Evolutionary conservation across 331 rosid genomes (phyloP).

Genomic region (Rhamnella rubrinervis): DNA sequence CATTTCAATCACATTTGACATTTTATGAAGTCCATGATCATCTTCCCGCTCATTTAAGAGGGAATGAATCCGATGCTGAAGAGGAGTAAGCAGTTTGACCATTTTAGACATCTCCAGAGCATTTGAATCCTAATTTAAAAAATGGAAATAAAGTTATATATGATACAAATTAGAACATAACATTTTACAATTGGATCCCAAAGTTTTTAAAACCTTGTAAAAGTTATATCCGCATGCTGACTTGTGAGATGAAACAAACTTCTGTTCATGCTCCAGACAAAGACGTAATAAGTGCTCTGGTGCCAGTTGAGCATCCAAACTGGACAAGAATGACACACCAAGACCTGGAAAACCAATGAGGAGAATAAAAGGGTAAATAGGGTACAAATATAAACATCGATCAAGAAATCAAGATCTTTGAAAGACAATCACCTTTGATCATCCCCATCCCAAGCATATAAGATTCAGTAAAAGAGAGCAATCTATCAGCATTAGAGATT

Average conservation of each 20-base stretch:
- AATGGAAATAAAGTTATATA: constrained; percentile 13
- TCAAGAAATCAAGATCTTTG: not conserved
- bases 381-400: not conserved
- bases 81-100: constrained; percentile 61
- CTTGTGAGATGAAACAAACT: constrained; percentile 40
- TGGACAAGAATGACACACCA: constrained; percentile 43
- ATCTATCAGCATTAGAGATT: constrained; percentile 54
- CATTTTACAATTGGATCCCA: constrained; percentile 4
- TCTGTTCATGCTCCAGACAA: constrained; percentile 60
- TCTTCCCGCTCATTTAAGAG: constrained; percentile 58
- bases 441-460: constrained; percentile 58
- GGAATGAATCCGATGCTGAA: constrained; percentile 45
- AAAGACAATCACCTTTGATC: constrained; percentile 49
- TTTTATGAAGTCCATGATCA: constrained; percentile 59
- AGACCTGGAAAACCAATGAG: constrained; percentile 42
- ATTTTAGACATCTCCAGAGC: constrained; percentile 67
- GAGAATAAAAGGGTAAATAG: constrained; percentile 5
- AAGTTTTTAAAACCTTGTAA: constrained; percentile 62
- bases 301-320: constrained; percentile 65
- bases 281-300: constrained; percentile 81
- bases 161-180: constrained; percentile 15
- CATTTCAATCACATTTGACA: constrained; percentile 59
- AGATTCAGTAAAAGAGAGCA: constrained; percentile 59
- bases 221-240: constrained; percentile 58
- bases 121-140: constrained; percentile 70